phyloP scores from a whole-genome alignment of 352 stramenopile genomes.

The Pythium aphanidermatum region DNA sequence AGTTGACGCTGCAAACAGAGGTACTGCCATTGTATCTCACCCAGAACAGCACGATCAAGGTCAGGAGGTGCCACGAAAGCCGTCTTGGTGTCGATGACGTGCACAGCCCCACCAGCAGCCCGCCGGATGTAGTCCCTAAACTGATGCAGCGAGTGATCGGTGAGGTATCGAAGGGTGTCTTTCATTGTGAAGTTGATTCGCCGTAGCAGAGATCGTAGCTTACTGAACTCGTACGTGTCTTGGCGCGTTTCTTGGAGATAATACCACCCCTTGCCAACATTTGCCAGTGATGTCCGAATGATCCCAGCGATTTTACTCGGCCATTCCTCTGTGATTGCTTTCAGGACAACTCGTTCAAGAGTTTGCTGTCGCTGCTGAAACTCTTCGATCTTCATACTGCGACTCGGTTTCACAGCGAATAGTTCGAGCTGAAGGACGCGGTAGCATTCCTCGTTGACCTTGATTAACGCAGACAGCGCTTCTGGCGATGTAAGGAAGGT shows the following conservation, averaged over 20 bases:
- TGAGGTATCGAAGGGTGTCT: slow-evolving; percentile 71
- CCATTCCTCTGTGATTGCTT: slow-evolving; percentile 82
- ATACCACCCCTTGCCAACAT: slow-evolving; percentile 83
- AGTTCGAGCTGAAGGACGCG: slow-evolving; percentile 72
- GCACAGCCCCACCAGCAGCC: slow-evolving; percentile 41
- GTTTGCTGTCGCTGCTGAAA: slow-evolving; percentile 79
- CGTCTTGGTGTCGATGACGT: slow-evolving; percentile 70
- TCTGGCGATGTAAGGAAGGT: slow-evolving; percentile 80
- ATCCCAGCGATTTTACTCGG: slow-evolving; percentile 59
- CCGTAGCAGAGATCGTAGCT: slow-evolving; percentile 62
- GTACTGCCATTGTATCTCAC: slow-evolving; percentile 76
- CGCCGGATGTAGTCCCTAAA: slow-evolving; percentile 69
- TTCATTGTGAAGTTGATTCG: slow-evolving; percentile 83
- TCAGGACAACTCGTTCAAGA: slow-evolving; percentile 62
- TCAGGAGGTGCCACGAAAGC: slow-evolving; percentile 64
- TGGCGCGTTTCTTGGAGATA: slow-evolving; percentile 77
- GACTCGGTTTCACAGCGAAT: slow-evolving; percentile 63
- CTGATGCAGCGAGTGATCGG: slow-evolving; percentile 58
- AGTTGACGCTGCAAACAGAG: slow-evolving; percentile 67
- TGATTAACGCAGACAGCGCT: slow-evolving; percentile 61
- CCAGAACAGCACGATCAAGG: slow-evolving; percentile 49
- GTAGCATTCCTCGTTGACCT: slow-evolving; percentile 85
- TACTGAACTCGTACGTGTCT: slow-evolving; percentile 87
- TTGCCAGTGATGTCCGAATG: slow-evolving; percentile 63
- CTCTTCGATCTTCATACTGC: slow-evolving; percentile 81